A percentile compares a stretch with the other conserved stretches of the same genome.
Evolutionary conservation across 768 basidiomycete species (phyloP).

Genomic region (Auriculariales sp.): DNA sequence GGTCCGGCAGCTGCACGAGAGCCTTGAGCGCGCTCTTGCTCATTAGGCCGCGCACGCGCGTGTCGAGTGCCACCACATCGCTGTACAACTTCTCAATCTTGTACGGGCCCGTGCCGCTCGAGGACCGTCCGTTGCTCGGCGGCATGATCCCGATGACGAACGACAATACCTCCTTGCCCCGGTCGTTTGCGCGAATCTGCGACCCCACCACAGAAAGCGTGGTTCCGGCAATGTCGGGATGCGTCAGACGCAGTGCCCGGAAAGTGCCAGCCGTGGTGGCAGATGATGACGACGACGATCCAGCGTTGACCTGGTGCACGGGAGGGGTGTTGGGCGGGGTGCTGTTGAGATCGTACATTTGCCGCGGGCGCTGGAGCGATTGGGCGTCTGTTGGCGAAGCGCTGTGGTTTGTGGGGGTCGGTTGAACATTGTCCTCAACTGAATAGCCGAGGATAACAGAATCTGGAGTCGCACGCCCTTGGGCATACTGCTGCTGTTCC

Average conservation of each 20-base stretch:
- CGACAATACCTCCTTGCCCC: constrained; percentile 82
- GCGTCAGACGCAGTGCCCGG: not conserved
- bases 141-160: constrained; percentile 72
- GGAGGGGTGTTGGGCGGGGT: not conserved
- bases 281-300: not conserved
- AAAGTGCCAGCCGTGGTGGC: not conserved
- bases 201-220: constrained; percentile 61
- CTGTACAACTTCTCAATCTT: constrained; percentile 88
- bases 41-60: constrained; percentile 38
- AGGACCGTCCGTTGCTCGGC: constrained; percentile 44
- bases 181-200: constrained; percentile 75
- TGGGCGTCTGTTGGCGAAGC: not conserved
- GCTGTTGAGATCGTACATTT: not conserved
- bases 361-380: not conserved
- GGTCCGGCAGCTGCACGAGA: constrained; percentile 74
- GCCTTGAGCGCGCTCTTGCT: constrained; percentile 55
- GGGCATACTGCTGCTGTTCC: constrained; percentile 1
- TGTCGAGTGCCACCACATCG: constrained; percentile 81
- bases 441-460: no score
- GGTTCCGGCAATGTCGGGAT: constrained; percentile 60
- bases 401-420: not conserved
- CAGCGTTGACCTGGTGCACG: not conserved
- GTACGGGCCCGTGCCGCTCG: no score
- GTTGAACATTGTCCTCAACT: not conserved
- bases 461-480: no score